Conservation (phyloP, 139 green algal genomes). For the Chlamydomonas incerta region DNA sequence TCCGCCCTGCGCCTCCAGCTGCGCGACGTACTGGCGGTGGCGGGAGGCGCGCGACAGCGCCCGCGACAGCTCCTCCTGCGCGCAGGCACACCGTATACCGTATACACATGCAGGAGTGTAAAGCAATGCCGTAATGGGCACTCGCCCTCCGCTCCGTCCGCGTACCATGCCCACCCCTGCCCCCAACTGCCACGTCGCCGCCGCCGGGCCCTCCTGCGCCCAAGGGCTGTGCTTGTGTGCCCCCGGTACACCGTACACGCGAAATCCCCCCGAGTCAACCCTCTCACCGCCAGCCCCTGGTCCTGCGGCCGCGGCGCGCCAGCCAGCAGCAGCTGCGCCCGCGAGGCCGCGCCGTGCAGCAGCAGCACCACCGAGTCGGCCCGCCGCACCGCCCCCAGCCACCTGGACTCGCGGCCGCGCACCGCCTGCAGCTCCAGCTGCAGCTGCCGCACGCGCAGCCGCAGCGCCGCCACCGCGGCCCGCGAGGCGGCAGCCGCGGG, state of each 20-base stretch:
- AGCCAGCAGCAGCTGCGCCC: constrained; percentile 22
- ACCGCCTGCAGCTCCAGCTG: background rate
- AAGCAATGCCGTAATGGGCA: too few species aligned
- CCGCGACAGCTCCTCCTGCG: constrained; percentile 11
- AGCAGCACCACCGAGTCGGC: constrained; percentile 12
- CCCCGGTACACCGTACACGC: too few species aligned
- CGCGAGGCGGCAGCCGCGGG: background rate
- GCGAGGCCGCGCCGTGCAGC: constrained; percentile 21
- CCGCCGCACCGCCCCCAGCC: background rate
- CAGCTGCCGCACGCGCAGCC: constrained; percentile 19
- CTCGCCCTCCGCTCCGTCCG: too few species aligned
- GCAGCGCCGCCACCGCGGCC: background rate
- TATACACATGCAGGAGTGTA: too few species aligned
- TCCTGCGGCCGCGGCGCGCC: constrained; percentile 9
- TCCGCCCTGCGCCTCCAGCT: constrained; percentile 7
- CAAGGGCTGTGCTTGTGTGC: too few species aligned
- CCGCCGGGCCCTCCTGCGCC: too few species aligned
- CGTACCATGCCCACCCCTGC: too few species aligned
- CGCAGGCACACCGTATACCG: too few species aligned
- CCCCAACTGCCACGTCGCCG: too few species aligned
- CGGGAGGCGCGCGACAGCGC: constrained; percentile 1
- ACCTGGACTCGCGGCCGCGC: background rate
- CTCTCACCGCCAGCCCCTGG: constrained; percentile 25
- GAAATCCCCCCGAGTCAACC: too few species aligned
- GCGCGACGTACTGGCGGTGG: constrained; percentile 16